phyloP scores from a whole-genome alignment of 352 stramenopile species.

The Pythium aphanidermatum region DNA sequence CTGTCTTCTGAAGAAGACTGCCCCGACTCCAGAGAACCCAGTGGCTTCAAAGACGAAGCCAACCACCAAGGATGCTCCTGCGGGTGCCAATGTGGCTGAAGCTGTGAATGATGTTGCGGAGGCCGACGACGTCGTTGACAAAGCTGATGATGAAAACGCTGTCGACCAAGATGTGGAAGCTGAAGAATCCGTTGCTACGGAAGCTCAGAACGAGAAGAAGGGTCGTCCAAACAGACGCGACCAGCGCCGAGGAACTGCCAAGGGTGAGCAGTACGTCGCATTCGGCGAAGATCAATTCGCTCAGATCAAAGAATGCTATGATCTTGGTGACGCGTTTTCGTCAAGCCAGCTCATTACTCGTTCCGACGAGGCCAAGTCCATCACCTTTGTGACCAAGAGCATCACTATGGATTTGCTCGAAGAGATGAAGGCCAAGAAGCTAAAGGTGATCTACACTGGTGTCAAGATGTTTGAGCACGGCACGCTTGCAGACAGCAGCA shows the following conservation, averaged over 20 bases:
- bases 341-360: constrained; percentile 79
- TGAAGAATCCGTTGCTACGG: constrained; percentile 12
- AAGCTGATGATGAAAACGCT: constrained; percentile 12
- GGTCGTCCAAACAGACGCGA: constrained; percentile 28
- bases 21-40: constrained; percentile 36
- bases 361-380: constrained; percentile 78
- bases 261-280: constrained; percentile 69
- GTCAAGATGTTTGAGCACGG: constrained; percentile 92
- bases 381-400: constrained; percentile 82
- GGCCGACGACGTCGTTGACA: constrained; percentile 13
- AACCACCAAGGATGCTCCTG: constrained; percentile 1
- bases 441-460: constrained; percentile 89
- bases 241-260: constrained; percentile 38
- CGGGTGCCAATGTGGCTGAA: background rate
- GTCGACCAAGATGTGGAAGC: constrained; percentile 5
- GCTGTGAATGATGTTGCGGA: constrained; percentile 1
- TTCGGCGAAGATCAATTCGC: constrained; percentile 54
- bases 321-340: constrained; percentile 59
- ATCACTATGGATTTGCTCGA: constrained; percentile 77
- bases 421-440: constrained; percentile 81
- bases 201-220: constrained; percentile 5
- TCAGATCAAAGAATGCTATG: constrained; percentile 74
- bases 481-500: constrained; percentile 53
- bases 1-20: constrained; percentile 92
- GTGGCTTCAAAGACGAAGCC: constrained; percentile 5